A percentile compares a stretch with the other conserved stretches of the same genome.
Evolutionary conservation across 768 basidiomycete genomes (phyloP).

Genomic region (Dentipellis sp.): DNA sequence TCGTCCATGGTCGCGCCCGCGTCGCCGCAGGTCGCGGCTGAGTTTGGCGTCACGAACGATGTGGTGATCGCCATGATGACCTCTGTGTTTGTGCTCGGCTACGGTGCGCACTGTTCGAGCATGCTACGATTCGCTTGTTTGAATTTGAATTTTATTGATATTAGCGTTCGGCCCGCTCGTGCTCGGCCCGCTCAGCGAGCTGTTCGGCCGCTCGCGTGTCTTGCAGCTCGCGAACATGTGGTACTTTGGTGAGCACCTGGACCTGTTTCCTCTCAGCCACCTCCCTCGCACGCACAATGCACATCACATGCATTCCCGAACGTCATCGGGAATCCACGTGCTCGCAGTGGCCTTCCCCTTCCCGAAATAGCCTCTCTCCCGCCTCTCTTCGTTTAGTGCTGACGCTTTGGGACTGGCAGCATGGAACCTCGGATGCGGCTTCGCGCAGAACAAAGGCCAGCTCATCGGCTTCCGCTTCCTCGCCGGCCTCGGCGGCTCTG

Average conservation of each 20-base stretch:
- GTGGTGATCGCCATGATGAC: constrained; percentile 46
- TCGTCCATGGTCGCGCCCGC: constrained; percentile 75
- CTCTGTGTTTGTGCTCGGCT: constrained; percentile 52
- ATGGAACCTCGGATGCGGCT: constrained; percentile 54
- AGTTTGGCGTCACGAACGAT: constrained; percentile 44
- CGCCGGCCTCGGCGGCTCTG: constrained; percentile 64
- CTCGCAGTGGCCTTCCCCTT: too few species aligned
- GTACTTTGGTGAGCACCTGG: constrained; percentile 44
- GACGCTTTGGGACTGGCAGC: constrained; percentile 24
- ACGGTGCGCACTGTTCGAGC: constrained; percentile 29
- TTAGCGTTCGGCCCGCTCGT: constrained; percentile 38
- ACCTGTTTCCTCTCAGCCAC: too few species aligned
- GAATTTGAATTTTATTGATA: not conserved
- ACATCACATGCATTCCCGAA: too few species aligned
- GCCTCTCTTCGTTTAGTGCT: too few species aligned
- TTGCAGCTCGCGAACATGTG: constrained; percentile 58
- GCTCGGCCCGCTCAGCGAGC: constrained; percentile 58
- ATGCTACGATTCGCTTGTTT: not conserved
- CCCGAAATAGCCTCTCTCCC: too few species aligned
- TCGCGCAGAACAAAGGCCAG: constrained; percentile 40
- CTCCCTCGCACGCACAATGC: too few species aligned
- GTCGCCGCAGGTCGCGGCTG: constrained; percentile 32
- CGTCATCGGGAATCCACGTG: too few species aligned
- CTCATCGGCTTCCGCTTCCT: constrained; percentile 36
- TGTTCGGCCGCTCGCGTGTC: constrained; percentile 57